phyloP scores from a whole-genome alignment of 176 grass and related monocot genomes.

The Rhynchospora breviuscula region DNA sequence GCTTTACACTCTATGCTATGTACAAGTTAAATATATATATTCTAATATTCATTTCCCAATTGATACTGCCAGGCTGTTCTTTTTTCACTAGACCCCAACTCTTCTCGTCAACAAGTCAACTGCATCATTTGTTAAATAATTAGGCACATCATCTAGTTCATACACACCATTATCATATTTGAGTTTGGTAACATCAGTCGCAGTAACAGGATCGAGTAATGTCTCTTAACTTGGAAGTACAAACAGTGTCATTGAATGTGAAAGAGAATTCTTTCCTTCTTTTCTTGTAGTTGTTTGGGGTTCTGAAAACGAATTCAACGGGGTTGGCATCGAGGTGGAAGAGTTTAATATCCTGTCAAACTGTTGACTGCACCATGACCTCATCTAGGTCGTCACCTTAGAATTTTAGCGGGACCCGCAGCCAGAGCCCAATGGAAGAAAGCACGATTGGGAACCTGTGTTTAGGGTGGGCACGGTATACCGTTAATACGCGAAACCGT shows the following conservation, averaged over 20 bases:
- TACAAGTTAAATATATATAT: too few species aligned
- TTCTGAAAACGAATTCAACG: neutral
- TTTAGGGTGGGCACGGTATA: too few species aligned
- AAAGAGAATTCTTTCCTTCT: neutral
- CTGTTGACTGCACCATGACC: constrained; percentile 1
- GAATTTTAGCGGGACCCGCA: neutral
- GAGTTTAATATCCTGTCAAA: neutral
- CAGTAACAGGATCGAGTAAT: neutral
- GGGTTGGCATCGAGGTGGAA: neutral
- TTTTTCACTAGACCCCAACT: neutral
- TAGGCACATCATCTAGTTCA: neutral
- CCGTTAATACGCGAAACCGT: too few species aligned
- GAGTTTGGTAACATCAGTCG: neutral
- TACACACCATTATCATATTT: neutral
- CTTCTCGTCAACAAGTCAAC: neutral
- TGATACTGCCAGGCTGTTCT: too few species aligned
- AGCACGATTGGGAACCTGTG: neutral
- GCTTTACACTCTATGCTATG: too few species aligned
- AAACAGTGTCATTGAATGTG: neutral
- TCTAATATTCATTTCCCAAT: too few species aligned
- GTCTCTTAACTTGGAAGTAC: neutral
- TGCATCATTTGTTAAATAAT: neutral
- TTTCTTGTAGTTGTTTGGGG: too few species aligned
- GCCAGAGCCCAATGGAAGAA: too few species aligned
- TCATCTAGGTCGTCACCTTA: constrained; percentile 12